Evolutionary conservation across 1,284 basidiomycete species (phyloP).

Genomic region (Fistulinella cinereoalba): DNA sequence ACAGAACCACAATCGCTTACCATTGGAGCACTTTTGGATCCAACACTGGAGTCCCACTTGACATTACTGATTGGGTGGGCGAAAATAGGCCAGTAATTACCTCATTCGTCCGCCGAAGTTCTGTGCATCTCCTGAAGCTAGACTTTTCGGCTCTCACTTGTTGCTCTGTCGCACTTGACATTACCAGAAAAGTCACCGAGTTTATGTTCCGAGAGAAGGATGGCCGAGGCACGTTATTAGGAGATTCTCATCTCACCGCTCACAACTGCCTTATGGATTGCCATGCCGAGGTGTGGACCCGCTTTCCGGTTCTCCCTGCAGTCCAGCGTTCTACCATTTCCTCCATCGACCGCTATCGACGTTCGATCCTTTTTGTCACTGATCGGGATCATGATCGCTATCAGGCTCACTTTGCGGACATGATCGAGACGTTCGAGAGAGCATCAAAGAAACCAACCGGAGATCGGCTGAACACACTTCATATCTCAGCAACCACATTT

Average conservation of each 20-base stretch:
- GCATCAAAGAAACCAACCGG: slow-evolving; percentile 42
- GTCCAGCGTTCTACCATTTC: slow-evolving; percentile 47
- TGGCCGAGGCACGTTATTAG: not conserved
- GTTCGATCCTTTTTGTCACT: slow-evolving; percentile 45
- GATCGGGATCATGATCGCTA: slow-evolving; percentile 36
- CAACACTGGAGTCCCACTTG: slow-evolving; percentile 14
- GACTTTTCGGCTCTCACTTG: slow-evolving; percentile 32
- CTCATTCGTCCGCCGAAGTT: slow-evolving; percentile 42
- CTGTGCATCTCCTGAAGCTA: slow-evolving; percentile 43
- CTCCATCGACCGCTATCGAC: slow-evolving; percentile 31
- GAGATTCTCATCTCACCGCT: too few relatives aligned
- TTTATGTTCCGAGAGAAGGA: slow-evolving; percentile 49
- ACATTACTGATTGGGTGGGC: slow-evolving; percentile 7
- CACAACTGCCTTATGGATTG: slow-evolving; percentile 58
- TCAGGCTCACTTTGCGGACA: slow-evolving; percentile 41
- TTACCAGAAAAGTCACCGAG: slow-evolving; percentile 53
- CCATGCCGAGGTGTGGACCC: slow-evolving; percentile 59
- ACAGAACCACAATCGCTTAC: slow-evolving; percentile 25
- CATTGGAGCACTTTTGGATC: slow-evolving; percentile 29
- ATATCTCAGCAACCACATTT: slow-evolving; percentile 24
- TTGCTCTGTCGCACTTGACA: slow-evolving; percentile 45
- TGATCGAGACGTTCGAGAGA: slow-evolving; percentile 47
- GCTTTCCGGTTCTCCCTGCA: slow-evolving; percentile 58
- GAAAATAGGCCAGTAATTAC: slow-evolving; percentile 34
- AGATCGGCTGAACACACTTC: slow-evolving; percentile 38